Base-by-base conservation (phyloP, 768 basidiomycete species). In the Trametes cingulata region DNA sequence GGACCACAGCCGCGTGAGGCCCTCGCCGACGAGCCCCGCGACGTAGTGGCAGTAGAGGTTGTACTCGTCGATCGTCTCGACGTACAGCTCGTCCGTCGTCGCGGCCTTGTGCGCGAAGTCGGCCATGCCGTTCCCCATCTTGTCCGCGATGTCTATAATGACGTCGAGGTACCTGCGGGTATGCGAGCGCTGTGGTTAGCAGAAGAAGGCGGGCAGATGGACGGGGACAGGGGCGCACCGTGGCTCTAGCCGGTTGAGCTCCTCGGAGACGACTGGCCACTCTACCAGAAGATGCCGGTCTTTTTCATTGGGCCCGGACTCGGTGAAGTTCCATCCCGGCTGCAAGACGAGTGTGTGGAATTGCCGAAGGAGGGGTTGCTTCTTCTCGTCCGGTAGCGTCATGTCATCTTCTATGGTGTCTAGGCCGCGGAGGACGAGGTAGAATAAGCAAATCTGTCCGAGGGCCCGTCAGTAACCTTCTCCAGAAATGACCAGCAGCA, bases 351-450 rank as follows among this genome's bases (percentile, higher is more conserved):
- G 84, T 67, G 85, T 73, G 76, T 95, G 88, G 75, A 98, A 95
- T 0, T 84, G 75, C 10, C 92, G 85, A 35, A 99, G 80, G 27
- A 98, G 68, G 2, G 92, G 88, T 54, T 94, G 91, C 72, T 99
- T 99, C 67, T 88, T 73, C 17, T 85, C 77, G 73, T 94, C 92
- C 0, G 91, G 82, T 57, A 99, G 84, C 0, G 94, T 91, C 95
- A 98, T 98, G 77, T 99, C 96, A 73, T 99, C 96, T 73, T 98
- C 96, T 63, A 99, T 85, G 4, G 96, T 99, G 73, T 99, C 96
- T n/a, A 98, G 79, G 6, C 86, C 97, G 20, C 96, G 86, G 6
- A 99, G 82, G 6, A 95, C 90, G 42, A 99, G 84, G 75, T 98
- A 99, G 75, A 97, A 98, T 60, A 98, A 75, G 72, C 91, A 94